Evolutionary conservation across 345 rosid species (phyloP), one percentile per base, ranked within the genome.

Genomic region (Arabidopsis suecica): DNA sequence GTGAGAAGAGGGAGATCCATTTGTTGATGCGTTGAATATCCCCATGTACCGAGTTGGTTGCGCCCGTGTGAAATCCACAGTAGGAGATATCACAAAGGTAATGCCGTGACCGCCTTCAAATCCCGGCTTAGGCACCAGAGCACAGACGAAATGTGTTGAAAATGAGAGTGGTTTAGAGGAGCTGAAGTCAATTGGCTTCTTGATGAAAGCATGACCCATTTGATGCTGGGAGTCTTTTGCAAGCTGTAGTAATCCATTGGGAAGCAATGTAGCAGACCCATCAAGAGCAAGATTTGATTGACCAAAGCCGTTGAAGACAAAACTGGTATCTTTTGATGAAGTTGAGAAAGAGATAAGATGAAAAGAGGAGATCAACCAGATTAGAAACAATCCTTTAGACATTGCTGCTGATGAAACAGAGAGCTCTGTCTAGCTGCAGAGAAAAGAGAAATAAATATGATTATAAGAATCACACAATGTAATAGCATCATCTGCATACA

Each of bases 171-270:
- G 76, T 47, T 10, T 64, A 61, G 68, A 47, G 25, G 54, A 38
- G 71, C 54, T 50, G 83, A 93, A 83, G 60, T 23, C 69, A 51
- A 93, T 4, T 9, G 85, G 90, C 0, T 83, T 78, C 18, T 83
- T 59, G 82, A 79, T 81, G 61, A 93, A 93, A 63, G 89, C 97
- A 28, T 87, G 97, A 34, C 98, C 97, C 72, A 74, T 68, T 53
- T 82, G 41, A 20, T 91, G 80, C n/a, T 61, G 25, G 0, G 86
- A 81, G 14, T 47, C 80, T 49, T 88, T 81, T 1, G 90, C 88
- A 12, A 93, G 74, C 68, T 63, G 71, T 9, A 93, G 80, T 56
- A 91, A 18, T 68, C 98, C 97, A 33, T 72, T 78, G 48, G 47
- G 40, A 32, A 47, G 81, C 60, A 78, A 44, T 60, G 68, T 56